A percentile compares a stretch with the other conserved stretches of the same genome.
Conservation (phyloP, 2,329 filamentous ascomycete genomes). For the Coleophoma cylindrospora region DNA sequence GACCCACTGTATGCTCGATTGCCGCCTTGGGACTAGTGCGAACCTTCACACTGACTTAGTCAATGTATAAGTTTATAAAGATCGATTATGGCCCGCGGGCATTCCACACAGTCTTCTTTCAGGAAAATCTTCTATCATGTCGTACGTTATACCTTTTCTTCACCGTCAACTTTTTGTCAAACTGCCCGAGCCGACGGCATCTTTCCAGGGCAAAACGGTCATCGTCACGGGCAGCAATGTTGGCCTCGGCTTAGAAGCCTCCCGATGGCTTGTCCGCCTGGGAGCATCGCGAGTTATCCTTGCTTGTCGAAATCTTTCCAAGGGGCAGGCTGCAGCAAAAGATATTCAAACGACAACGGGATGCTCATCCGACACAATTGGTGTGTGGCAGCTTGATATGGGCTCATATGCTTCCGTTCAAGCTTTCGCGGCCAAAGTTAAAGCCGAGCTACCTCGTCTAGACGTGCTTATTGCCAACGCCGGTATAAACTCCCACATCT, state of each 20-base stretch:
- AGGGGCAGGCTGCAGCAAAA: constrained; percentile 29
- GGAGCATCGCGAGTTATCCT: constrained; percentile 31
- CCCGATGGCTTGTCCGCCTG: constrained; percentile 29
- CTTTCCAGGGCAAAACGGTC: constrained; percentile 4
- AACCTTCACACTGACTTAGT: too few relatives aligned
- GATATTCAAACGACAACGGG: constrained; percentile 22
- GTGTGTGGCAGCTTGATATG: constrained; percentile 14
- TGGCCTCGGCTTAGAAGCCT: constrained; percentile 24
- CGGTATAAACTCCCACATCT: constrained; percentile 2
- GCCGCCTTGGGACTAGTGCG: too few relatives aligned
- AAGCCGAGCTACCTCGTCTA: constrained; percentile 9
- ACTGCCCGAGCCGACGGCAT: background rate
- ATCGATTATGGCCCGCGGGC: too few relatives aligned
- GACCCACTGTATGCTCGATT: too few relatives aligned
- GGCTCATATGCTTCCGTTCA: constrained; percentile 4
- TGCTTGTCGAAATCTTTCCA: constrained; percentile 28
- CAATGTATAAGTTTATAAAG: too few relatives aligned
- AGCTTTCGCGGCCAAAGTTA: constrained; percentile 15
- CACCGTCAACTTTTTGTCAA: constrained; percentile 4
- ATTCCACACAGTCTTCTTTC: too few relatives aligned
- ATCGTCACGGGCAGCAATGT: constrained; percentile 4
- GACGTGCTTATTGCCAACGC: constrained; percentile 11
- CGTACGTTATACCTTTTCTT: too few relatives aligned
- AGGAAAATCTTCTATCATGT: too few relatives aligned
- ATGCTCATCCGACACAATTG: constrained; percentile 1